Conservation (phyloP, 495 filamentous ascomycete species). For the Xylaria bambusicola region DNA sequence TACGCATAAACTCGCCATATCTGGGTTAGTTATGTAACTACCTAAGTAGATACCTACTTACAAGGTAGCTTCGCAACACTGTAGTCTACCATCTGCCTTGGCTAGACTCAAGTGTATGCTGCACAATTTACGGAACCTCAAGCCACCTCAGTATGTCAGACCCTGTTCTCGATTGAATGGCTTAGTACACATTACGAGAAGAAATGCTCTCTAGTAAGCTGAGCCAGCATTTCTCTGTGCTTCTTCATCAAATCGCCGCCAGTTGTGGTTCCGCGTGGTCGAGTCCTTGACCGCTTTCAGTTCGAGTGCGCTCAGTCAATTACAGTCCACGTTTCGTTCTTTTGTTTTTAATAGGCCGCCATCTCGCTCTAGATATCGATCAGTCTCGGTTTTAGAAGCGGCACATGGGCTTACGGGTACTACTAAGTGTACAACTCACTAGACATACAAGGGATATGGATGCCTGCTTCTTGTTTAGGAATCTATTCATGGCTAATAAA, state of each 20-base stretch:
- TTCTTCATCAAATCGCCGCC: neutral
- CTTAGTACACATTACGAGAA: neutral
- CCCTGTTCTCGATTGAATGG: too few relatives aligned
- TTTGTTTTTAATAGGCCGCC: conserved; percentile 8
- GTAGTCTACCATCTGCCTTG: too few relatives aligned
- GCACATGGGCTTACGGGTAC: neutral
- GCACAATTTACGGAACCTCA: neutral
- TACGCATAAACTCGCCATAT: too few relatives aligned
- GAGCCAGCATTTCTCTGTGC: neutral
- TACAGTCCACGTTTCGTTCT: conserved; percentile 1
- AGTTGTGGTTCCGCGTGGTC: neutral
- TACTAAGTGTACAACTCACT: neutral
- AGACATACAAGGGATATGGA: too few relatives aligned
- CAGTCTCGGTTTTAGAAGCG: neutral
- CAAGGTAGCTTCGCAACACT: too few relatives aligned
- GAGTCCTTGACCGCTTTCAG: conserved; percentile 7
- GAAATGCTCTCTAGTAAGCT: neutral
- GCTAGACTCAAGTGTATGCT: neutral
- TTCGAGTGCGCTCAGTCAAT: neutral
- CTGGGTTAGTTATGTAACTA: too few relatives aligned
- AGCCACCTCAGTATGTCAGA: too few relatives aligned
- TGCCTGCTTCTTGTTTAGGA: too few relatives aligned
- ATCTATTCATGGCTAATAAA: conserved; percentile 6
- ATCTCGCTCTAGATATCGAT: neutral
- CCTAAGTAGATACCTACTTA: too few relatives aligned